Evolutionary conservation across 2,329 filamentous ascomycete genomes (phyloP).

Genomic region (Scorias spongiosa): DNA sequence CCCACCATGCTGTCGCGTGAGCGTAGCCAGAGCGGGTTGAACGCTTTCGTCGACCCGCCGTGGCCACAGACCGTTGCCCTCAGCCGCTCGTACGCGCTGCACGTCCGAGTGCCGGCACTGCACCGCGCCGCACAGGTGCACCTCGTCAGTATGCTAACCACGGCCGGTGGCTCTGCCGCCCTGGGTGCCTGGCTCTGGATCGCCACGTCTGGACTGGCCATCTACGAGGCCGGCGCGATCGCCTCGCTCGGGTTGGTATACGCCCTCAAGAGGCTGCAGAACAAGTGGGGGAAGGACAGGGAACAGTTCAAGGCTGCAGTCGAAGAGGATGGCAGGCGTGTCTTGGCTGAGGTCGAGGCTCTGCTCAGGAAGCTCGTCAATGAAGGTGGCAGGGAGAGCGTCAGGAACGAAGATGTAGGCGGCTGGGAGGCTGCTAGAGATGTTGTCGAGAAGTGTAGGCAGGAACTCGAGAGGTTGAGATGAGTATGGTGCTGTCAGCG

Average conservation of each 20-base stretch:
- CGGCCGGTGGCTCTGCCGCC: slow-evolving; percentile 43
- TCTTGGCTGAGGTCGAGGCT: slow-evolving; percentile 39
- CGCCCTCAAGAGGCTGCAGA: slow-evolving; percentile 42
- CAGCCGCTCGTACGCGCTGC: slow-evolving; percentile 40
- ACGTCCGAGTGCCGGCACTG: slow-evolving; percentile 26
- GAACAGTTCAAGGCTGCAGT: slow-evolving; percentile 37
- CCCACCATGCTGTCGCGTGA: slow-evolving; percentile 13
- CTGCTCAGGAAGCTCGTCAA: slow-evolving; percentile 31
- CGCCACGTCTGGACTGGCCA: slow-evolving; percentile 33
- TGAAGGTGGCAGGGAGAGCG: slow-evolving; percentile 25
- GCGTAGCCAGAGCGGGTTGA: slow-evolving; percentile 14
- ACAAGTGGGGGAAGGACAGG: slow-evolving; percentile 40
- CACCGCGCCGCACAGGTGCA: slow-evolving; percentile 31
- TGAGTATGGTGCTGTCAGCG: neutral
- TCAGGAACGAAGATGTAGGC: slow-evolving; percentile 20
- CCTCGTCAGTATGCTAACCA: slow-evolving; percentile 60
- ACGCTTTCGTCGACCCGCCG: slow-evolving; percentile 24
- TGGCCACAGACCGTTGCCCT: slow-evolving; percentile 66
- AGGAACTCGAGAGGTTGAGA: slow-evolving; percentile 27
- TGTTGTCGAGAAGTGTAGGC: slow-evolving; percentile 30
- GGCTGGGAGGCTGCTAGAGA: slow-evolving; percentile 28
- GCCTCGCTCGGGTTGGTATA: slow-evolving; percentile 43
- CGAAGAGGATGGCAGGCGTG: slow-evolving; percentile 41
- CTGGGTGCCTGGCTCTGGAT: slow-evolving; percentile 41
- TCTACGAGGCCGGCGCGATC: slow-evolving; percentile 45